Base-by-base conservation (phyloP, 2,329 filamentous ascomycete genomes). In the Exophiala viscosa region DNA sequence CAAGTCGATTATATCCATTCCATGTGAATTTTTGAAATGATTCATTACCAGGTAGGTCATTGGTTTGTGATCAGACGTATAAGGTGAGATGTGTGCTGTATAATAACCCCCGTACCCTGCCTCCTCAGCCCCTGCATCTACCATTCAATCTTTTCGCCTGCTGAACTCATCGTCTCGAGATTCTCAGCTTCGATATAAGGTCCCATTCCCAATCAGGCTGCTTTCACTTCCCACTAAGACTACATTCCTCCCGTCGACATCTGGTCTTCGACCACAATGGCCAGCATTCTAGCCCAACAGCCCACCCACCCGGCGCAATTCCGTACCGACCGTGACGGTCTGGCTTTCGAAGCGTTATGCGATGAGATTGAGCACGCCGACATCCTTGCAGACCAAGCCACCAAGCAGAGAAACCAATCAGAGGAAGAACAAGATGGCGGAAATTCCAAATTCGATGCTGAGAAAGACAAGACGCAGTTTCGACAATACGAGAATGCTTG, bases 401-500 rank as follows among this genome's bases (percentile, higher is more conserved):
- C 77, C 58, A 70, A 72, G 60, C 76, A 74, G 10, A 44, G 64
- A 20, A 65, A 70, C 38, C 69, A 65, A 32, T 64, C 54, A 14
- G 59, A 72, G 4, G 41, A 28, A 9, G 48, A 54, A 10, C 46
- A 50, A 8, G 45, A 59, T 8, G 79, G 80, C 65, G 76, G 78
- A 40, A 66, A 74, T 55, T 86, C 86, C 54, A 74, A 85, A 60
- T 90, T 90, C 67, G 87, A 90, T 68, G 71, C 79, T 42, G 74
- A 81, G 42, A 92, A 92, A 70, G 86, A 92, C 77, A 91, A 91
- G 76, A 79, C 82, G 17, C 77, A 85, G 60, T 92, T 92, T 74
- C 81, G 90, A 32, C 85, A 93, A 67, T 96, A 92, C 72, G 84
- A 90, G 63, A 84, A 85, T 13, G 88, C 90, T 38, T 89, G 86